Base-by-base conservation (phyloP, 208 protist genomes). In the Leishmania guyanensis region DNA sequence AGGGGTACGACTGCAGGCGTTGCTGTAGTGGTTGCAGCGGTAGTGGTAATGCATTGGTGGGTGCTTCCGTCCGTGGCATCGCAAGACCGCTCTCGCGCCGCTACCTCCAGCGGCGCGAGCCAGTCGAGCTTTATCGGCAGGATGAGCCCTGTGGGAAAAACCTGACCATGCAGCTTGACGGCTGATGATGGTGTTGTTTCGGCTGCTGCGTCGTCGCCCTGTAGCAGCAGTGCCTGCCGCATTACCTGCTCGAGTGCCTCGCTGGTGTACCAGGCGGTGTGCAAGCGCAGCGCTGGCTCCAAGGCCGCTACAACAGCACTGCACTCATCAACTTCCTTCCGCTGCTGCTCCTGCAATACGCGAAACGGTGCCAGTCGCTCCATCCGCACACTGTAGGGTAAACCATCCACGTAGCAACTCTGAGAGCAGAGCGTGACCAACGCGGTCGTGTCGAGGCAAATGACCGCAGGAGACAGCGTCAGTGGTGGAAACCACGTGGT, bases 381-480 rank as follows among this genome's bases (percentile, higher is more conserved):
- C 62, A 89, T 81, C 39, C 84, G 82, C 75, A 70, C n/a, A 14
- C 69, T 75, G 5, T 65, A 9, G 46, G 83, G 60, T 54, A 79
- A 74, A 12, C 76, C 75, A 50, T 83, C 83, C 10, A 43, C 58
- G 76, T 86, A 94, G 83, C 89, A 93, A n/a, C 89, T 87, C 46
- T 93, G 86, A 26, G 90, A 92, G 81, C 89, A 93, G n/a, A 96
- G 56, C 10, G 89, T 88, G 22, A 96, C 89, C n/a, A 96, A 77
- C 10, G 90, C 89, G 1, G 92, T 96, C 20, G 89, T 93, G 77
- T 96, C 92, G 39, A 96, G 83, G 84, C 89, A 93, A 16, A 96
- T 66, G 75, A 93, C 86, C 29, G 33, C 36, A 3, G 84, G 75
- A 9, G 29, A 22, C 29, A 77, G 74, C 20, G 43, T 39, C 12